These are phyloP conservation scores for Begonia peltatifolia DNA, from an alignment of 306 rosid genomes.

Conservation along the genomic window DNA sequence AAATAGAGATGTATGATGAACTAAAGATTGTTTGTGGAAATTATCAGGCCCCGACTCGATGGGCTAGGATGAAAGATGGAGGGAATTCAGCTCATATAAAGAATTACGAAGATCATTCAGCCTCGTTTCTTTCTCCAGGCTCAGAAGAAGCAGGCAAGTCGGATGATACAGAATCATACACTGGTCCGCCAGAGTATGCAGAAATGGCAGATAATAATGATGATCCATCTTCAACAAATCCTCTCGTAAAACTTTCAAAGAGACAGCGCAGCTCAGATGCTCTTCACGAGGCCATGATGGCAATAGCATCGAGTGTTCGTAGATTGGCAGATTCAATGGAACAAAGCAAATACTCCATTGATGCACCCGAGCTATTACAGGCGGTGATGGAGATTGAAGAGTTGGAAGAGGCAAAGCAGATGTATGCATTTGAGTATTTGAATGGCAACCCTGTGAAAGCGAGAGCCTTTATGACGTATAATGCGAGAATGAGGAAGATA, in stretches of 20 bases:
- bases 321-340: constrained; percentile 65
- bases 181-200: constrained; percentile 41
- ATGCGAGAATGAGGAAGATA: constrained; percentile 47
- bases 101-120: constrained; percentile 44
- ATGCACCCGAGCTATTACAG: constrained; percentile 40
- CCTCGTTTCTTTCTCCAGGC: constrained; percentile 50
- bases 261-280: constrained; percentile 47
- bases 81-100: constrained; percentile 22
- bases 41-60: constrained; percentile 54
- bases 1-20: constrained; percentile 71
- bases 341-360: constrained; percentile 33
- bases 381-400: constrained; percentile 83
- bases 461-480: constrained; percentile 60
- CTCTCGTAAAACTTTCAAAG: constrained; percentile 37
- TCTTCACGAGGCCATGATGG: constrained; percentile 54
- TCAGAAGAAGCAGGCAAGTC: constrained; percentile 49
- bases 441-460: constrained; percentile 69
- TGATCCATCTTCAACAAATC: constrained; percentile 39
- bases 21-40: constrained; percentile 80
- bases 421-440: constrained; percentile 72
- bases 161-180: constrained; percentile 55
- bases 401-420: constrained; percentile 62
- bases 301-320: constrained; percentile 53
- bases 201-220: constrained; percentile 42
- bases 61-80: constrained; percentile 56